Evolutionary conservation across 106 monocot genomes (phyloP).

Genomic region (Xerophyta viscosa): DNA sequence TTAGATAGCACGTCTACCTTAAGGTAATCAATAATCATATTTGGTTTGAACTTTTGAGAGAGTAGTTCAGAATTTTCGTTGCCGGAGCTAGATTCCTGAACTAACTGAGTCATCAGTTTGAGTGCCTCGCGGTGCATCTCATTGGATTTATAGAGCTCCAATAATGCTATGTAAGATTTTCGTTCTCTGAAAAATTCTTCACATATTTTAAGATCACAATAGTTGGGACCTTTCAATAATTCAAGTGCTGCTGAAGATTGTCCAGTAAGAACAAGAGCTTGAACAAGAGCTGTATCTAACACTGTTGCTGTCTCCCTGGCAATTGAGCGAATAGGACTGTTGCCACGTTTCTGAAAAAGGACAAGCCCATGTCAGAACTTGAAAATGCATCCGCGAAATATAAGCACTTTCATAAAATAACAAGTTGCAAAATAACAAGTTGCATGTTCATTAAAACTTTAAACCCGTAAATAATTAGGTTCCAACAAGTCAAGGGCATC

Average conservation of each 20-base stretch:
- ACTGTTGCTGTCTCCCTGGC: conserved; percentile 80
- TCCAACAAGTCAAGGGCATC: neutral
- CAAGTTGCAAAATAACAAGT: too few species aligned
- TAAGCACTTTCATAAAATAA: too few species aligned
- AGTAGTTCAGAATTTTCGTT: conserved; percentile 24
- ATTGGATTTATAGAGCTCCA: conserved; percentile 84
- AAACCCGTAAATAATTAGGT: neutral
- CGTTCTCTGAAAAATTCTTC: conserved; percentile 71
- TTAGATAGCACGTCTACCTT: conserved; percentile 39
- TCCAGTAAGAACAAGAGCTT: conserved; percentile 78
- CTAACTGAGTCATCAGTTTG: conserved; percentile 61
- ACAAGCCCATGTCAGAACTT: neutral
- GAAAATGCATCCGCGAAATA: neutral
- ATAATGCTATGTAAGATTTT: conserved; percentile 39
- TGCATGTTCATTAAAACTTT: too few species aligned
- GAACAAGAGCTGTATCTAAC: conserved; percentile 86
- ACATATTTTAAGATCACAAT: conserved; percentile 87
- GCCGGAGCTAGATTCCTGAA: conserved; percentile 63
- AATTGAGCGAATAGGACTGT: conserved; percentile 65
- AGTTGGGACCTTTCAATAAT: conserved; percentile 83
- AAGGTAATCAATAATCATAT: conserved; percentile 95
- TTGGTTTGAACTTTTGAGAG: conserved; percentile 58
- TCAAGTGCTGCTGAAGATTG: conserved; percentile 59
- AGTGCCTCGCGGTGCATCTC: conserved; percentile 94
- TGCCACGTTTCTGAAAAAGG: conserved; percentile 47